Percentiles rank a stretch among this genome's conserved stretches.
Evolutionary conservation across 2,329 filamentous ascomycete genomes (phyloP).

Genomic region (Lizonia empirigonia): DNA sequence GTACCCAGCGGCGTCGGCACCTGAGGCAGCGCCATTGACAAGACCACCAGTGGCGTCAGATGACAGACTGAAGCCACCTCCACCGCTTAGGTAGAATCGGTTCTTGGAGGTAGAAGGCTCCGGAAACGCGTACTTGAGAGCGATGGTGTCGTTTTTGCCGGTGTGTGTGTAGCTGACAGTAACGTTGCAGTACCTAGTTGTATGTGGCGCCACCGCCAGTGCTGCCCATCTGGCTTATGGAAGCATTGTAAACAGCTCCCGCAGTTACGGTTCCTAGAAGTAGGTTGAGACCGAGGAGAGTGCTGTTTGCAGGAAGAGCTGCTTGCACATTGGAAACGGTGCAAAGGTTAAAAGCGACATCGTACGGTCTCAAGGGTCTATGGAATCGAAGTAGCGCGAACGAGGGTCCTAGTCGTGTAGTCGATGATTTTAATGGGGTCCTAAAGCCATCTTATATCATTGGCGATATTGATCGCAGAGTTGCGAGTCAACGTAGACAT

Average conservation of each 20-base stretch:
- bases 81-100: slow-evolving; percentile 55
- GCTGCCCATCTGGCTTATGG: slow-evolving; percentile 22
- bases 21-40: slow-evolving; percentile 55
- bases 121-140: slow-evolving; percentile 51
- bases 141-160: slow-evolving; percentile 34
- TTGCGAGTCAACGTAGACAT: slow-evolving; percentile 1
- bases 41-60: slow-evolving; percentile 51
- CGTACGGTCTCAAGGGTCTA: not conserved
- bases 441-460: slow-evolving; percentile 1
- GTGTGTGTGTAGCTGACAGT: slow-evolving; percentile 55
- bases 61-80: slow-evolving; percentile 49
- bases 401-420: not conserved
- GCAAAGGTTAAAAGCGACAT: slow-evolving; percentile 19
- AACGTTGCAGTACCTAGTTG: slow-evolving; percentile 55
- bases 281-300: slow-evolving; percentile 45
- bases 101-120: slow-evolving; percentile 52
- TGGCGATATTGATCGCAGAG: no score
- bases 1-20: slow-evolving; percentile 59
- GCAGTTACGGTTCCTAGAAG: slow-evolving; percentile 49
- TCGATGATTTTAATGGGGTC: not conserved
- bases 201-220: slow-evolving; percentile 15
- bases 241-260: slow-evolving; percentile 42
- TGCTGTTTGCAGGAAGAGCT: slow-evolving; percentile 23
- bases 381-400: not conserved
- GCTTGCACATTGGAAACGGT: slow-evolving; percentile 26